These are phyloP conservation scores for Diospyros kaki DNA, from an alignment of 148 eudicot species.

Conservation along the genomic window DNA sequence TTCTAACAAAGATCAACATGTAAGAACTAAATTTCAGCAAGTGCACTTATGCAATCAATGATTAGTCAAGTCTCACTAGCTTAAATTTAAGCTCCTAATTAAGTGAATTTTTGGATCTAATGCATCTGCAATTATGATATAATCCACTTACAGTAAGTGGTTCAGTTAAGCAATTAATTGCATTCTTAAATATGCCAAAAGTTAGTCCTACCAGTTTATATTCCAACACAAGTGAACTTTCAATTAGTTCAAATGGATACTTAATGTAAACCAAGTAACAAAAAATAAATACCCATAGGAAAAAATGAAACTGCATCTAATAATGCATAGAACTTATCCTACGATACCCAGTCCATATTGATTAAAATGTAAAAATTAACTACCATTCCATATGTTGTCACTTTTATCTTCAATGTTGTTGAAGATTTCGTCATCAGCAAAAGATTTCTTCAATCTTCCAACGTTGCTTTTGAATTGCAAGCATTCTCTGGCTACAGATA, in stretches of 20 bases:
- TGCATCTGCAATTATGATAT: background rate
- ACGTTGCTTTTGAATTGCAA: slow-evolving; percentile 11
- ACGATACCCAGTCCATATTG: background rate
- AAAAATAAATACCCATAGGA: background rate
- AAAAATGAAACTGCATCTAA: slow-evolving; percentile 3
- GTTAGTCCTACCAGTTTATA: background rate
- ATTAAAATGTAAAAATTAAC: background rate
- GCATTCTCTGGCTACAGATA: slow-evolving; percentile 1
- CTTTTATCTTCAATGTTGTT: slow-evolving; percentile 16
- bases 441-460: slow-evolving; percentile 4
- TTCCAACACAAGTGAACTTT: background rate
- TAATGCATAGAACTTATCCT: background rate
- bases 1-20: background rate
- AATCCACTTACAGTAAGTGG: no score
- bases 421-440: slow-evolving; percentile 23
- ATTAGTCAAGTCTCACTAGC: background rate
- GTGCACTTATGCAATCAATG: background rate
- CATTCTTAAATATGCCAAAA: background rate
- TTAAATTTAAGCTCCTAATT: background rate
- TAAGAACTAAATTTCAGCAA: background rate
- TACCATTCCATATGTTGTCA: slow-evolving; percentile 27
- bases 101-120: background rate
- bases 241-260: slow-evolving; percentile 3
- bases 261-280: background rate
- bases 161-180: background rate